Percentiles rank a stretch among this genome's conserved stretches.
These are phyloP conservation scores for Crithidia thermophila DNA, from an alignment of 208 protist species.

Conservation along the genomic window DNA sequence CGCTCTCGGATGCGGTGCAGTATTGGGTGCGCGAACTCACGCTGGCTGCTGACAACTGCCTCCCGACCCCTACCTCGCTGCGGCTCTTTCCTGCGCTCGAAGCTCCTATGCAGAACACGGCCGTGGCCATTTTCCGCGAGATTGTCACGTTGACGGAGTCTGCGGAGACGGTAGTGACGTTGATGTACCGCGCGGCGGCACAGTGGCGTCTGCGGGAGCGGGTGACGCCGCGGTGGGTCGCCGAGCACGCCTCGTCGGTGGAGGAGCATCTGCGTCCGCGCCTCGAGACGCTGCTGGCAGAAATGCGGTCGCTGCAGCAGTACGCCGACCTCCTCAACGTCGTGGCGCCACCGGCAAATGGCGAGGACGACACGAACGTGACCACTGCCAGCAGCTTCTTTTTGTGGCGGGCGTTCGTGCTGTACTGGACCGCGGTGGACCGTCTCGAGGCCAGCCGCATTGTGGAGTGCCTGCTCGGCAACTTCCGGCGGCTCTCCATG, in stretches of 20 bases:
- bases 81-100: neutral
- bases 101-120: neutral
- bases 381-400: neutral
- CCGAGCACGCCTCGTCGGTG: constrained; percentile 25
- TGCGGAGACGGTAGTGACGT: constrained; percentile 1
- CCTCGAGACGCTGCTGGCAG: constrained; percentile 20
- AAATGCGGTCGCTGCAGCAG: constrained; percentile 16
- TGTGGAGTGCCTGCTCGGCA: constrained; percentile 38
- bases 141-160: constrained; percentile 13
- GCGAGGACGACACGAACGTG: neutral
- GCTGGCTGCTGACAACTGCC: neutral
- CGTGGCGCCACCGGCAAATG: neutral
- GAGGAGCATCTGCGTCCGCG: constrained; percentile 21
- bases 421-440: constrained; percentile 41
- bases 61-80: neutral
- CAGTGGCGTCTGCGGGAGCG: constrained; percentile 25
- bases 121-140: constrained; percentile 11
- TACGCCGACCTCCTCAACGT: neutral
- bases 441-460: constrained; percentile 37
- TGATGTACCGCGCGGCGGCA: constrained; percentile 1
- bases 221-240: constrained; percentile 26
- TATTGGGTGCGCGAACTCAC: constrained; percentile 13
- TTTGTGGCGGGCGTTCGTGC: constrained; percentile 28
- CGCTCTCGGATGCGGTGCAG: constrained; percentile 9
- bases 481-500: constrained; percentile 60